phyloP scores from a whole-genome alignment of 2,329 filamentous ascomycete genomes.

The Colletotrichum sp. region DNA sequence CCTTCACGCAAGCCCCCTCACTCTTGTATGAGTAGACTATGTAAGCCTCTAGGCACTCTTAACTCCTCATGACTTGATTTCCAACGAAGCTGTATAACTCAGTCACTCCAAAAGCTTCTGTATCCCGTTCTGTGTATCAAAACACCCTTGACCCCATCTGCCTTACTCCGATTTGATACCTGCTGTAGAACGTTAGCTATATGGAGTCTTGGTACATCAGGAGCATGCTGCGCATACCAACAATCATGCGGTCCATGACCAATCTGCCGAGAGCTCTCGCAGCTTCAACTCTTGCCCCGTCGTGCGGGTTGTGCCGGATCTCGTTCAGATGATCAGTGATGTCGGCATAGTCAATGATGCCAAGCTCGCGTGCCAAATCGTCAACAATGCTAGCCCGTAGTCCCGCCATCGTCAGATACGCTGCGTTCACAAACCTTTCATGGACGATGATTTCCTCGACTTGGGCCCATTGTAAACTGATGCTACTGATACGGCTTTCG shows the following conservation, averaged over 20 bases:
- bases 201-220: accelerated
- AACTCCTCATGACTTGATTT: not conserved
- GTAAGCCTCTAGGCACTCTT: accelerated
- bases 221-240: accelerated
- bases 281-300: not conserved
- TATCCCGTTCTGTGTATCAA: not conserved
- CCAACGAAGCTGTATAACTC: not conserved
- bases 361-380: accelerated
- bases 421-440: not conserved
- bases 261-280: accelerated
- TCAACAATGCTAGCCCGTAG: accelerated
- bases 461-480: not conserved
- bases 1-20: accelerated
- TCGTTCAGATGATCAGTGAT: not conserved
- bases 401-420: accelerated
- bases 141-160: not conserved
- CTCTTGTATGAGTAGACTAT: accelerated
- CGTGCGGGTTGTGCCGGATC: not conserved
- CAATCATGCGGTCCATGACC: not conserved
- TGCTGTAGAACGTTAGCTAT: not conserved
- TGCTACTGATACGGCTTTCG: not conserved
- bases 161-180: not conserved
- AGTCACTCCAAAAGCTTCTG: accelerated
- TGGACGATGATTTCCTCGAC: not conserved
- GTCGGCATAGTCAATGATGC: not conserved